Evolutionary conservation across 345 rosid genomes (phyloP), one percentile per base, ranked within the genome.

Genomic region (Erucastrum elatum): DNA sequence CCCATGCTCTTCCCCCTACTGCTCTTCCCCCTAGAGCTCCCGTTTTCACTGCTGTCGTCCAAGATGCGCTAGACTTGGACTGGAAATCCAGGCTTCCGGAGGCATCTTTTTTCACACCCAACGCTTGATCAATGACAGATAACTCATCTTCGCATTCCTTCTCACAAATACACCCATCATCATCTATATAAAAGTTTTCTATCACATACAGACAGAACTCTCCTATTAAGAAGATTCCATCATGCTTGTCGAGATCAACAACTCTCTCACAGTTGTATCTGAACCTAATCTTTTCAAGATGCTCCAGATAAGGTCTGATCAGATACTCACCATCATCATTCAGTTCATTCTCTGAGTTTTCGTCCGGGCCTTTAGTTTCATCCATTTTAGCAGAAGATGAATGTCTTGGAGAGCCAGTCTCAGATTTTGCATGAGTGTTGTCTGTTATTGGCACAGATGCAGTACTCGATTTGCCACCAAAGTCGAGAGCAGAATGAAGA

Each of bases 61-160:
- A 87, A 46, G 97, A 91, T 29, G 95, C 86, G 81, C 90, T 87
- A 66, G 98, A 90, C 84, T 89, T 96, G 55, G 99, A 91, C 78
- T 86, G 99, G 82, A 91, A 93, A 79, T 93, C 99, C 80, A 78
- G 35, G 80, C 89, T 84, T 69, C 93, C 79, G 60, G 85, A 86
- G 68, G 66, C 84, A 87, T 93, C 98, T 84, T 89, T 96, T 89
- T 91, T 91, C 51, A 96, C 99, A 83, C 99, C 99, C 85, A 96
- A 85, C 49, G 98, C 99, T 88, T 91, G 99, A 85, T 96, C 99
- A 84, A 96, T 96, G 70, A 96, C 90, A 41, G 99, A 96, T 87
- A 96, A 91, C 76, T 91, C 98, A 83, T 93, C 96, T 87, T 91
- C 96, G 44, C 84, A 87, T 87, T 93, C 92, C 88, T 96, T 96